Evolutionary conservation across 169 alveolate genomes (phyloP), one percentile per base, ranked within the genome.

Genomic region (Cryptosporidium meleagridis): DNA sequence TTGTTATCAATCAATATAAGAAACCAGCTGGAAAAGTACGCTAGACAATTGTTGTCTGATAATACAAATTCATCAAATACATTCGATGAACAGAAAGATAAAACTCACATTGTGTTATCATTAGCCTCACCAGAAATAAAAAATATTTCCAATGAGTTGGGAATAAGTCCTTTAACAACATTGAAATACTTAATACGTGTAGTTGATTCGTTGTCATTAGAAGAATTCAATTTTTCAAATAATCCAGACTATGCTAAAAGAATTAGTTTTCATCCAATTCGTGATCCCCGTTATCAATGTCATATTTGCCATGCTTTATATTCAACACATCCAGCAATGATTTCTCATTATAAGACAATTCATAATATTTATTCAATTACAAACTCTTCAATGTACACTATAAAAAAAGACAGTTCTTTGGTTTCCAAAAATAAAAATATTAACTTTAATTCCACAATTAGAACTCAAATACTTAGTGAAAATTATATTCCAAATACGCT

Each of bases 291-390:
- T 16, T 80, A 80, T 48, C 73, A 80, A 33, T 80, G 89, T 9
- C 89, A 80, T 62, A 80, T 80, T 12, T 80, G 89, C 62, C 52
- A 59, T 18, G 89, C 75, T 23, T 67, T 80, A 18, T 80, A 80
- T 61, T 80, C 89, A 26, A 80, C 89, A 41, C 89, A 80, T 48
- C 89, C 89, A 21, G 89, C 89, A 37, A 62, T 80, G 4, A 62
- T 80, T 10, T 80, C 89, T 44, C 89, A 80, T 21, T 80, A 80
- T 29, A 80, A 45, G n/a, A 44, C 59, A 10, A 59, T 80, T 44
- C 89, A 80, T 21, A 41, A 80, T 39, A 80, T 80, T 35, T 80
- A 75, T 7, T 45, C 65, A 16, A 80, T 80, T 23, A 14, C 85
- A 31, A 80, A 80, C 18, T 37, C 89, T 37, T 58, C 89, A 14